Percentiles rank a stretch among this genome's conserved stretches.
Conservation (phyloP, 495 filamentous ascomycete species). For the Extremus antarcticus region DNA sequence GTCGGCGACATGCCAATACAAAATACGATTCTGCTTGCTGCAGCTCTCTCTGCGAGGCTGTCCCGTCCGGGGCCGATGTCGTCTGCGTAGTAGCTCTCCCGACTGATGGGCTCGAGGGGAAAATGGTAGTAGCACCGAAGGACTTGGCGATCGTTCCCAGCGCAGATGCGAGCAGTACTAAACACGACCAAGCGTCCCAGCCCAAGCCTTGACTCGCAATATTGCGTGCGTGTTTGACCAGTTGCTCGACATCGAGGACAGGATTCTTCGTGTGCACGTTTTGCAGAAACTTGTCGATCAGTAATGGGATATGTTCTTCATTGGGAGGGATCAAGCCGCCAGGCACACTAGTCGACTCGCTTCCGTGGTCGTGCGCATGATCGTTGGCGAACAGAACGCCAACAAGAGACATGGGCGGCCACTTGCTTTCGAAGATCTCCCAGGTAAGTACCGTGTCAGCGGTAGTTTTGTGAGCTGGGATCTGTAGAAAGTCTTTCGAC, state of each 20-base stretch:
- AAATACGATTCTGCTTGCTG: slow-evolving; percentile 11
- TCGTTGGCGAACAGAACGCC: not conserved
- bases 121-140: slow-evolving; percentile 1
- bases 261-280: slow-evolving; percentile 19
- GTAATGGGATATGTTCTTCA: slow-evolving; percentile 6
- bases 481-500: slow-evolving; percentile 10
- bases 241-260: slow-evolving; percentile 8
- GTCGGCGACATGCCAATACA: slow-evolving; percentile 9
- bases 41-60: slow-evolving; percentile 1
- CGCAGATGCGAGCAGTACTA: slow-evolving; percentile 9
- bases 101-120: not conserved
- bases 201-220: slow-evolving; percentile 4
- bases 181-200: slow-evolving; percentile 12
- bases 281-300: slow-evolving; percentile 11
- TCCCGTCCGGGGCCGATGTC: not conserved
- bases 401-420: not conserved
- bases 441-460: slow-evolving; percentile 10
- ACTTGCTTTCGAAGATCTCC: slow-evolving; percentile 4
- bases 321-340: slow-evolving; percentile 1
- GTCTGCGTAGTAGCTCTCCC: not conserved
- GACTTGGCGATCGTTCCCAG: slow-evolving; percentile 9
- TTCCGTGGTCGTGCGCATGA: not conserved
- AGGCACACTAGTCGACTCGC: not conserved
- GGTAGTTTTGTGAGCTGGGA: slow-evolving; percentile 3
- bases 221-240: slow-evolving; percentile 1